Evolutionary conservation across 805 yeast species (phyloP), one percentile per base, ranked within the genome.

Genomic region (Yarrowia deformans): DNA sequence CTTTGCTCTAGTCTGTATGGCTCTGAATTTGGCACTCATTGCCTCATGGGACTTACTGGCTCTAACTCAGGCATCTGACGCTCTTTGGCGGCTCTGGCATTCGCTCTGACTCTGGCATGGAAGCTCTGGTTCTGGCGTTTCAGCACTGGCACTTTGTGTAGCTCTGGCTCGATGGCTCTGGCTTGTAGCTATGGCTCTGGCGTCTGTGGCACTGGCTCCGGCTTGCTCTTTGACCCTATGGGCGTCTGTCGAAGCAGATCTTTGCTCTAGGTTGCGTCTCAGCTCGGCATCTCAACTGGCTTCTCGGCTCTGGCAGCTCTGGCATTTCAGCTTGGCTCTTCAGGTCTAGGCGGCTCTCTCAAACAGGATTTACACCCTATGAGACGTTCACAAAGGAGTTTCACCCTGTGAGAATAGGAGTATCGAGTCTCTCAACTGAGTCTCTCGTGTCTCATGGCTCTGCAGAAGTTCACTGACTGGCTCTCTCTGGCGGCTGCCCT

Each of bases 181-280:
- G 43, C 43, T 9, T 12, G n/a, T n/a, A n/a, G 16, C 42, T 39
- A 2, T 39, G 16, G 16, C 35, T 6, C 35, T 34, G 35, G 35
- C 35, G 35, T n/a, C n/a, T 34, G 8, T 42, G 19, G 49, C 49
- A 10, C 29, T 45, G 46, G 23, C 48, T 43, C 48, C 9, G 29
- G 48, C 48, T 19, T 19, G 50, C 50, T 46, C 50, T 46, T 5
- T 46, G 48, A 45, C 48, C 48, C 10, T 45, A 5, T 8, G 10
- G 48, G 48, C 48, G 48, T 45, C 48, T 45, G 48, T 45, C 48
- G 6, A n/a, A n/a, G 46, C 46, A 42, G 46, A 42, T 42, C 46
- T 42, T 42, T 42, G 46, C 46, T 42, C 46, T 42, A 42, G 46
- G 10, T n/a, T 42, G 46, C 46, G 46, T 42, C 46, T 42, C 46